phyloP scores from a whole-genome alignment of 352 stramenopile species.

The Phytophthora multivora region DNA sequence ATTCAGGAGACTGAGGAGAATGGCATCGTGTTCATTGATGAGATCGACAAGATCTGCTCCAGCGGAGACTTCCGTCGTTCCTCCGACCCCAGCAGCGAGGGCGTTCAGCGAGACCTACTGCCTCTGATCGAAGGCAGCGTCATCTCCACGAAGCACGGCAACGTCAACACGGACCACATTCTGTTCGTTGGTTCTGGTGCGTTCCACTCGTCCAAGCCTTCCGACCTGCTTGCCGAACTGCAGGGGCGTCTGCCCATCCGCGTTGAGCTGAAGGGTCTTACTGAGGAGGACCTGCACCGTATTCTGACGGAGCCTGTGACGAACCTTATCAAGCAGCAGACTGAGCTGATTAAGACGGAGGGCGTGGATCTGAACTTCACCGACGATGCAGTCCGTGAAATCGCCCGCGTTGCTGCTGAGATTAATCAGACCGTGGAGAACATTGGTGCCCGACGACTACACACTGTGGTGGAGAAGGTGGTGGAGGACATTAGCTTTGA shows the following conservation, averaged over 20 bases:
- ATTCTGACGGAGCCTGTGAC: slow-evolving; percentile 99
- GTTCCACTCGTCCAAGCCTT: slow-evolving; percentile 98
- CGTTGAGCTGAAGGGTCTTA: slow-evolving; percentile 98
- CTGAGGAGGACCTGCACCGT: slow-evolving; percentile 98
- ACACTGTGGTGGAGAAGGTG: slow-evolving; percentile 98
- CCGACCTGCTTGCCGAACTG: slow-evolving; percentile 97
- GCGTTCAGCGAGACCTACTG: slow-evolving; percentile 98
- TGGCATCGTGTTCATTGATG: slow-evolving; percentile 99
- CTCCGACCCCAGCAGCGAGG: slow-evolving; percentile 97
- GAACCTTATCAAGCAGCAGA: slow-evolving; percentile 98
- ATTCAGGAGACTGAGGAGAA: slow-evolving; percentile 97
- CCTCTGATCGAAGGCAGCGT: slow-evolving; percentile 98
- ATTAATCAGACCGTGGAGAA: slow-evolving; percentile 98
- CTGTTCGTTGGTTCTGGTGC: slow-evolving; percentile 98
- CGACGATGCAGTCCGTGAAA: slow-evolving; percentile 97
- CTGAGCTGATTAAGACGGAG: slow-evolving; percentile 97
- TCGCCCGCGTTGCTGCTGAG: slow-evolving; percentile 94
- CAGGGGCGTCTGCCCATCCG: slow-evolving; percentile 98
- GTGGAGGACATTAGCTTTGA: slow-evolving; percentile 99
- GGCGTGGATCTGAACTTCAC: slow-evolving; percentile 96
- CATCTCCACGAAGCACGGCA: slow-evolving; percentile 98
- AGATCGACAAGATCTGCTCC: slow-evolving; percentile 99
- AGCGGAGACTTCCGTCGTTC: slow-evolving; percentile 92
- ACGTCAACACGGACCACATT: slow-evolving; percentile 99
- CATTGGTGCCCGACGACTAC: slow-evolving; percentile 97